Evolutionary conservation across 306 rosid genomes (phyloP).

Genomic region (Cucurbita ficifolia): DNA sequence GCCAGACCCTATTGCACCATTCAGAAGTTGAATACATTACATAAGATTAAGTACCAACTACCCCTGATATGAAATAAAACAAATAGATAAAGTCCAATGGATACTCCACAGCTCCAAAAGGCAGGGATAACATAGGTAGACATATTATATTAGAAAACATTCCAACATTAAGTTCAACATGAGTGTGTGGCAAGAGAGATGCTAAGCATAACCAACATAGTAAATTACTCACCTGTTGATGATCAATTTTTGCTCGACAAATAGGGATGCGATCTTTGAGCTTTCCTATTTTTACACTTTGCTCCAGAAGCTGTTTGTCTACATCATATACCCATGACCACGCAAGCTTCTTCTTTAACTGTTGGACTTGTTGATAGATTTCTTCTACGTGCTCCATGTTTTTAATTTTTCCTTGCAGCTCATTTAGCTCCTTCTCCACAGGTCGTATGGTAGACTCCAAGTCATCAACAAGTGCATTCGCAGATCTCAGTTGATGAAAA

Average conservation of each 20-base stretch:
- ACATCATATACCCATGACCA: conserved; percentile 90
- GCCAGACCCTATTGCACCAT: conserved; percentile 28
- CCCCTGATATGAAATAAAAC: not conserved
- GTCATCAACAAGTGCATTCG: conserved; percentile 39
- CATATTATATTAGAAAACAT: not conserved
- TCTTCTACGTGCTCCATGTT: conserved; percentile 75
- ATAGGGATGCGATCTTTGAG: conserved; percentile 56
- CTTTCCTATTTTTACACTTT: conserved; percentile 37
- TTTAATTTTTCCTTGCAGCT: conserved; percentile 57
- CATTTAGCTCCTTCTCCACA: conserved; percentile 61
- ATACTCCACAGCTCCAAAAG: not conserved
- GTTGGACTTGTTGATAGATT: conserved; percentile 47
- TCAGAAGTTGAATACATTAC: not conserved
- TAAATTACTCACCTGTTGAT: conserved; percentile 29
- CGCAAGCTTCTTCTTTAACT: conserved; percentile 75
- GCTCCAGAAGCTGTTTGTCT: conserved; percentile 44
- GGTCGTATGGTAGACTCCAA: conserved; percentile 67
- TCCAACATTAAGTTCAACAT: not conserved
- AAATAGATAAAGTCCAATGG: not conserved
- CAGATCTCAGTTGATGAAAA: conserved; percentile 29
- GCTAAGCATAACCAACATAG: not conserved
- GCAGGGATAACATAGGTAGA: not conserved
- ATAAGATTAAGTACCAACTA: not conserved
- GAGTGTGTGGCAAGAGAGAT: not conserved
- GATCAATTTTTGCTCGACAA: conserved; percentile 65